Base-by-base conservation (phyloP, 306 rosid species). In the Casuarina equisetifolia region DNA sequence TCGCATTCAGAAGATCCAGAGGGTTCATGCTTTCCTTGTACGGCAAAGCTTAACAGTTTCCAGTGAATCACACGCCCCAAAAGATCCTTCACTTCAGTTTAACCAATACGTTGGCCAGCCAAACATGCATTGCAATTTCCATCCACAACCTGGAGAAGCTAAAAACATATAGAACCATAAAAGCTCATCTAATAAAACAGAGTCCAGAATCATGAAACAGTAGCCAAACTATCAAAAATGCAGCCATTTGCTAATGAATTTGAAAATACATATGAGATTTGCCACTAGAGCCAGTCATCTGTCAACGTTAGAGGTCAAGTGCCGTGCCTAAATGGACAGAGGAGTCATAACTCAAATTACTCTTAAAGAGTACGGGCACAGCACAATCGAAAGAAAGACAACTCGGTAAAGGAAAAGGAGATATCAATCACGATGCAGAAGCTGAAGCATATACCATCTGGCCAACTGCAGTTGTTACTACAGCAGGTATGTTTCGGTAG, bases 381-480 rank as follows among this genome's bases (percentile, higher is more conserved):
- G 48, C 43, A 51, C 15, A 57, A 6, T 17, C 9, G 51, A 70
- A 70, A 39, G 38, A 1, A 9, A 2, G 12, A 73, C 35, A 38
- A 19, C 39, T 5, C 39, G 3, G 48, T 16, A 76, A 69, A 25
- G 20, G 8, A 46, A 45, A 68, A 52, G 36, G 20, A 38, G 39
- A 50, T 13, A 51, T 15, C 38, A 16, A 32, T 20, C 19, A 66
- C 11, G 2, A 66, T 39, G 49, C 32, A 40, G 40, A 6, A 64
- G 44, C 43, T 49, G 64, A 35, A 52, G 72, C 59, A 77, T 78
- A 44, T 89, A 91, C 97, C 97, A 92, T 95, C 89, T 88, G 97
- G 78, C 94, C 97, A 62, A 90, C 89, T 32, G 90, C 94, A 80
- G 92, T 88, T 73, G 99, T 86, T 78, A 88, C 92, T 40, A 89